These are phyloP conservation scores for Sextonia rubra DNA, from an alignment of 164 flowering plant genomes.

Conservation along the genomic window DNA sequence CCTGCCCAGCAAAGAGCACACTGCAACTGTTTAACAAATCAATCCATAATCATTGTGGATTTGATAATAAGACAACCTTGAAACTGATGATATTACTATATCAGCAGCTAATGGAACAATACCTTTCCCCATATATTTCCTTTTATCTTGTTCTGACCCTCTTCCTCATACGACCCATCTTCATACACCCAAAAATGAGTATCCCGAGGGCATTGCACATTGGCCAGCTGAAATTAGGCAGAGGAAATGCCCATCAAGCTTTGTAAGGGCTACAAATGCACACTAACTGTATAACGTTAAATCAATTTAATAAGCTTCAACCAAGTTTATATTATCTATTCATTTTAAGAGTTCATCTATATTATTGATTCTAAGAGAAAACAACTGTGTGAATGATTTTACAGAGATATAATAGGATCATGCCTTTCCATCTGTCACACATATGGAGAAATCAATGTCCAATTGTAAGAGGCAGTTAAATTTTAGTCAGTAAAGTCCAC, in stretches of 20 bases:
- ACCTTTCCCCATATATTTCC: slow-evolving; percentile 48
- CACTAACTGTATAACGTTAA: neutral
- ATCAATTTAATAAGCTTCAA: neutral
- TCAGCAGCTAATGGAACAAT: slow-evolving; percentile 5
- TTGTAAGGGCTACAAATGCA: neutral
- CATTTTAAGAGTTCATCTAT: too few species aligned
- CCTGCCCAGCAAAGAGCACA: slow-evolving; percentile 32
- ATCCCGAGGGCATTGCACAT: slow-evolving; percentile 38
- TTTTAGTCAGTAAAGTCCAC: neutral
- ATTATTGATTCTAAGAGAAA: too few species aligned
- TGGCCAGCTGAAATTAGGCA: slow-evolving; percentile 28
- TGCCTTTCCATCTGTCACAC: neutral
- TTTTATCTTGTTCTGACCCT: slow-evolving; percentile 41
- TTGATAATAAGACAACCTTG: slow-evolving; percentile 1
- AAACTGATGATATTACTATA: neutral
- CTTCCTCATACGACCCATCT: slow-evolving; percentile 44
- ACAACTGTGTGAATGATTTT: too few species aligned
- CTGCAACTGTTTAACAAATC: slow-evolving; percentile 14
- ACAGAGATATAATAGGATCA: too few species aligned
- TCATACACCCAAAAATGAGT: slow-evolving; percentile 46
- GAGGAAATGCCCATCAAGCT: neutral
- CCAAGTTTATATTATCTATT: neutral
- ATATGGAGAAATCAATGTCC: neutral
- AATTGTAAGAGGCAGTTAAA: neutral
- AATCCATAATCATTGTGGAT: slow-evolving; percentile 11